These are phyloP conservation scores for Murraya paniculata DNA, from an alignment of 345 rosid species.

Conservation along the genomic window DNA sequence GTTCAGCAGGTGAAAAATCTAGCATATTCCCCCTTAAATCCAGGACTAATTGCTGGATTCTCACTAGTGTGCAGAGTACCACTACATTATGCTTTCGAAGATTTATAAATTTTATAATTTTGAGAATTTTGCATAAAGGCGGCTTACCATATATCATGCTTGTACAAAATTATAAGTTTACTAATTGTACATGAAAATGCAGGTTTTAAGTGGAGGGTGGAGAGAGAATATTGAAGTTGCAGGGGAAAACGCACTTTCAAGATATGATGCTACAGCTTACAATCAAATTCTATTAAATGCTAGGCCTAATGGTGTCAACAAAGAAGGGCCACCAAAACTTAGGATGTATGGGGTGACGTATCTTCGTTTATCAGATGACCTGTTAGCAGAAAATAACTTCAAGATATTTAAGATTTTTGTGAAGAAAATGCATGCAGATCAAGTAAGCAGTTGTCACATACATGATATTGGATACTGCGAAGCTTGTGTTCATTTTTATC, in stretches of 20 bases:
- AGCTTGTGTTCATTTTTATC: not conserved
- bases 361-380: conserved; percentile 59
- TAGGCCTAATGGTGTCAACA: conserved; percentile 72
- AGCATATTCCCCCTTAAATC: not conserved
- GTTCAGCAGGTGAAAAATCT: conserved; percentile 61
- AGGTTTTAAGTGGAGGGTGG: conserved; percentile 86
- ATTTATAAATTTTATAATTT: not conserved
- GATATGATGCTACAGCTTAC: conserved; percentile 62
- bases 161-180: conserved; percentile 8
- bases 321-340: conserved; percentile 42
- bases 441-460: conserved; percentile 34
- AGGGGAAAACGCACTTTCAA: conserved; percentile 80
- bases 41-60: not conserved
- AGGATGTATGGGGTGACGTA: conserved; percentile 73
- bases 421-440: conserved; percentile 84
- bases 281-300: conserved; percentile 77
- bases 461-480: not conserved
- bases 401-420: conserved; percentile 64
- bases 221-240: conserved; percentile 71
- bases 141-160: not conserved
- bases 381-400: conserved; percentile 46
- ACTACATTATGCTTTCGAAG: not conserved
- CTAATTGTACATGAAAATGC: conserved; percentile 16
- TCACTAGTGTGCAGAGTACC: not conserved
- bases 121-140: not conserved